Conservation (phyloP, 169 alveolate genomes). For the Plasmodium ovale region DNA sequence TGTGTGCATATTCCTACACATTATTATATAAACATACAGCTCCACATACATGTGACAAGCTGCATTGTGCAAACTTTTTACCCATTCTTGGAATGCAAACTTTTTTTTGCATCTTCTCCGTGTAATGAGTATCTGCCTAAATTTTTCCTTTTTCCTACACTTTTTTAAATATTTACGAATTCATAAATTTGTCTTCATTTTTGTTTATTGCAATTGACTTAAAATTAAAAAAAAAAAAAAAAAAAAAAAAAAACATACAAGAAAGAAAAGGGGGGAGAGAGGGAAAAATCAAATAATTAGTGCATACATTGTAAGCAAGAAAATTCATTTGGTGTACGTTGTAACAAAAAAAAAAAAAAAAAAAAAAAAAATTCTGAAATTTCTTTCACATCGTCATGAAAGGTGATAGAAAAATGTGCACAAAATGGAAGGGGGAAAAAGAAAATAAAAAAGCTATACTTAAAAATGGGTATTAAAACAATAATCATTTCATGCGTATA, state of each 20-base stretch:
- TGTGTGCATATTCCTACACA: not conserved
- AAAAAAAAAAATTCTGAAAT: not conserved
- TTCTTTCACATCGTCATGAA: constrained; percentile 10
- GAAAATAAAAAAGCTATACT: constrained; percentile 25
- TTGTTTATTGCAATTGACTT: not conserved
- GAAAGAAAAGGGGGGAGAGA: not conserved
- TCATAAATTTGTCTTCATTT: not conserved
- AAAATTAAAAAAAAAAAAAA: constrained; percentile 6
- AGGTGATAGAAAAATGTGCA: not conserved
- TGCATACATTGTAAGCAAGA: not conserved
- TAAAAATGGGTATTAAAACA: constrained; percentile 28
- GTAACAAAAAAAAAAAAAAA: constrained; percentile 17
- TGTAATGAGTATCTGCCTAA: not conserved
- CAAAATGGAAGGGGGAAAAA: constrained; percentile 3
- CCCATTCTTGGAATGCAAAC: too few relatives aligned
- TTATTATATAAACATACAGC: too few relatives aligned
- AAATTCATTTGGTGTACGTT: not conserved
- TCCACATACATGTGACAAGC: too few relatives aligned
- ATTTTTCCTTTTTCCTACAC: not conserved
- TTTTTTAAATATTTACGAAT: constrained; percentile 1
- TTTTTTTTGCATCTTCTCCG: not conserved
- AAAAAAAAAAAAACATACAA: not conserved
- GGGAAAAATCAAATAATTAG: not conserved
- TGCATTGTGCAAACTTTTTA: too few relatives aligned
- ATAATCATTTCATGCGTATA: constrained; percentile 23